Percentiles rank a stretch among this genome's conserved stretches.
phyloP scores from a whole-genome alignment of 192 early-diverging fungal species.

The Podila horticola region DNA sequence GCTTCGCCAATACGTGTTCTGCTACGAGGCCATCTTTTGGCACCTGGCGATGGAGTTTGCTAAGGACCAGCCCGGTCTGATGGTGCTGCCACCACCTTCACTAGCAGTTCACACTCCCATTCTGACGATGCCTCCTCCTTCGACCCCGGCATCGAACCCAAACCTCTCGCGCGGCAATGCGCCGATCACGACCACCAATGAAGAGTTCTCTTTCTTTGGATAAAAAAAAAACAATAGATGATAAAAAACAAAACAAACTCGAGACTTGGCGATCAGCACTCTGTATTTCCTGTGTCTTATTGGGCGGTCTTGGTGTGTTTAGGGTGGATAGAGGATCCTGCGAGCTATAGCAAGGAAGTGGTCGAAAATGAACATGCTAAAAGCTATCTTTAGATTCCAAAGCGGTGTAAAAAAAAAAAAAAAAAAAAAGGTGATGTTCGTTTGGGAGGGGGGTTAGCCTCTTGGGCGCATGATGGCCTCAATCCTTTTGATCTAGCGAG shows the following conservation, averaged over 20 bases:
- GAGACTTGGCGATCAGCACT: not conserved
- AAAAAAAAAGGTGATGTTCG: too few relatives aligned
- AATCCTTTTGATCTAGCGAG: not conserved
- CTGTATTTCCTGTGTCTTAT: too few relatives aligned
- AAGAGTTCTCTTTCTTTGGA: conserved; percentile 47
- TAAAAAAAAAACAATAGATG: conserved; percentile 2
- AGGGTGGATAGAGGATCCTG: too few relatives aligned
- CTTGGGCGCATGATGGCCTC: not conserved
- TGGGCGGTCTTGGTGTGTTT: too few relatives aligned
- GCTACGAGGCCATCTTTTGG: conserved; percentile 83
- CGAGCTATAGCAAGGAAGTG: too few relatives aligned
- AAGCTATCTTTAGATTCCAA: too few relatives aligned
- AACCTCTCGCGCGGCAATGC: conserved; percentile 19
- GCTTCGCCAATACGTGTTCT: conserved; percentile 82
- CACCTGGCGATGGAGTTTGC: conserved; percentile 35
- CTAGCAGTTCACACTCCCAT: conserved; percentile 42
- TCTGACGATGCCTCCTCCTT: conserved; percentile 23
- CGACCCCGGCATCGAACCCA: conserved; percentile 19
- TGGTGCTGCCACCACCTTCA: conserved; percentile 20
- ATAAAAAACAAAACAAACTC: not conserved
- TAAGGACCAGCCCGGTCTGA: conserved; percentile 25
- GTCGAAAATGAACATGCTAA: too few relatives aligned
- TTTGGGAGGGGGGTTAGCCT: too few relatives aligned
- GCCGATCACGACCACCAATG: conserved; percentile 17
- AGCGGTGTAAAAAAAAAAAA: too few relatives aligned